These are phyloP conservation scores for Suhomyces anneliseae DNA, from an alignment of 1,139 yeast species.

Conservation along the genomic window DNA sequence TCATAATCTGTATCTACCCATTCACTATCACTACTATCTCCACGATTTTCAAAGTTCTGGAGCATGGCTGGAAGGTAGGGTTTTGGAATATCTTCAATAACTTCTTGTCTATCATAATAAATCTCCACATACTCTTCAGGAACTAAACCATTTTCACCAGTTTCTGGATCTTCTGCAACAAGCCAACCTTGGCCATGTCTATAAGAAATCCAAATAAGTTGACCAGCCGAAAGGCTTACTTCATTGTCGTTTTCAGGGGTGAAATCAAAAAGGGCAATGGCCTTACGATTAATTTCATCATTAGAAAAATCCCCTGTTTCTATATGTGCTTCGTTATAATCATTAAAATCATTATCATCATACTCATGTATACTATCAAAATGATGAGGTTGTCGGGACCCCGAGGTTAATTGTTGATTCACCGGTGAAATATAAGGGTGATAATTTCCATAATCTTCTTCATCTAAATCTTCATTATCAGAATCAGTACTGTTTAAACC, in stretches of 20 bases:
- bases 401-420: slow-evolving; percentile 6
- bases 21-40: slow-evolving; percentile 28
- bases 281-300: slow-evolving; percentile 53
- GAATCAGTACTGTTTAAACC: slow-evolving; percentile 19
- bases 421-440: slow-evolving; percentile 15
- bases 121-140: slow-evolving; percentile 92
- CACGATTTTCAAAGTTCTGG: slow-evolving; percentile 18
- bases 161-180: slow-evolving; percentile 80
- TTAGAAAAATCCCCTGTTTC: slow-evolving; percentile 9
- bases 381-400: not conserved
- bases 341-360: slow-evolving; percentile 7
- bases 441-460: slow-evolving; percentile 8
- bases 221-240: slow-evolving; percentile 75
- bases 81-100: slow-evolving; percentile 42
- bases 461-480: slow-evolving; percentile 15
- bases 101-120: slow-evolving; percentile 26
- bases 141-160: slow-evolving; percentile 86
- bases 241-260: slow-evolving; percentile 94
- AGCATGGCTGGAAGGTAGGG: slow-evolving; percentile 49
- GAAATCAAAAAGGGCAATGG: slow-evolving; percentile 87
- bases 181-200: slow-evolving; percentile 99
- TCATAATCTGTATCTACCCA: slow-evolving; percentile 40
- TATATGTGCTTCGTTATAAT: slow-evolving; percentile 4
- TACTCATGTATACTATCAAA: slow-evolving; percentile 8
- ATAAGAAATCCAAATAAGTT: slow-evolving; percentile 79